phyloP scores from a whole-genome alignment of 169 alveolate genomes.

The Cyclospora cayetanensis region DNA sequence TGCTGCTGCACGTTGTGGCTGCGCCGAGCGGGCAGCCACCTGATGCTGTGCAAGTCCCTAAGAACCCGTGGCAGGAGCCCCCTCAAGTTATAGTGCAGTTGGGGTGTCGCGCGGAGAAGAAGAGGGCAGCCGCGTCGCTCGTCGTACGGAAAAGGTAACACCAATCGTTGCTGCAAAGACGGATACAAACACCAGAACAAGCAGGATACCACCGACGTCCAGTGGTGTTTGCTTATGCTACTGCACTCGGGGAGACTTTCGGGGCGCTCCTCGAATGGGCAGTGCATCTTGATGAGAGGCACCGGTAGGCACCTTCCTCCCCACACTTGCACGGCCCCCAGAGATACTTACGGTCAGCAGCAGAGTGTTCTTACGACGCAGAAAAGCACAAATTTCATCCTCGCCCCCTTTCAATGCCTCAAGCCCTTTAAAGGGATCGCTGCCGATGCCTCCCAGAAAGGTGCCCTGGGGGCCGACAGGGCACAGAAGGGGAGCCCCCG shows the following conservation, averaged over 20 bases:
- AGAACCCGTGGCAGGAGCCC: slow-evolving; percentile 25
- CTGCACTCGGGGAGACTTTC: not conserved
- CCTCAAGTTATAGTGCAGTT: slow-evolving; percentile 12
- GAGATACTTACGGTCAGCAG: slow-evolving; percentile 21
- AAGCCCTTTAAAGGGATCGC: slow-evolving; percentile 45
- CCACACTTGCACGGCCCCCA: not conserved
- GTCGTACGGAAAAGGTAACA: slow-evolving; percentile 34
- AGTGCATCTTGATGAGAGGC: not conserved
- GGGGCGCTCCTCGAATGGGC: not conserved
- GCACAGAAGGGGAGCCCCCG: slow-evolving; percentile 45
- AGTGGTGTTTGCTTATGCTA: too few species aligned
- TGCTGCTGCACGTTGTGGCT: slow-evolving; percentile 3
- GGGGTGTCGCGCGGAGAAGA: slow-evolving; percentile 64
- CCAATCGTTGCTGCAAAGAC: slow-evolving; percentile 41
- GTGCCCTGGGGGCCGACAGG: slow-evolving; percentile 59
- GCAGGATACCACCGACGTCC: too few species aligned
- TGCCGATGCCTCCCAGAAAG: slow-evolving; percentile 59
- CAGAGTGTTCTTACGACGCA: slow-evolving; percentile 20
- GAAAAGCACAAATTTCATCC: not conserved
- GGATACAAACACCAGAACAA: not conserved
- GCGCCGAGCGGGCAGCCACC: slow-evolving; percentile 55
- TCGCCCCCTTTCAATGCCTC: slow-evolving; percentile 53
- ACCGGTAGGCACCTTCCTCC: not conserved
- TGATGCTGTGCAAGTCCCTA: slow-evolving; percentile 26
- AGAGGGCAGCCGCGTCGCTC: slow-evolving; percentile 50